Evolutionary conservation across 2,329 filamentous ascomycete genomes (phyloP).

Genomic region (Cyclaneusma minus): DNA sequence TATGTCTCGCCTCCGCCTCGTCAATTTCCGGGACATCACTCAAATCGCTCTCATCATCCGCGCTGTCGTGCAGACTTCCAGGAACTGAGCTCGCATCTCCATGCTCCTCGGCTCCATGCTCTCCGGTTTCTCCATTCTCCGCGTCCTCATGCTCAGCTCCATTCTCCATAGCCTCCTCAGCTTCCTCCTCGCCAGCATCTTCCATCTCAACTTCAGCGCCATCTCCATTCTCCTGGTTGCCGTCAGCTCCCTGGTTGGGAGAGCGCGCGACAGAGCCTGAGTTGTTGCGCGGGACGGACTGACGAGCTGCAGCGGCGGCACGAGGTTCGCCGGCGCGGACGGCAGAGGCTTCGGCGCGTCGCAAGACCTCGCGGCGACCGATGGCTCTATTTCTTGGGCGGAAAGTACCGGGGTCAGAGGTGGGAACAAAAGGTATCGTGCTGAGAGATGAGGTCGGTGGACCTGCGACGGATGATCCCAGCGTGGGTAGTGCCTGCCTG

Average conservation of each 20-base stretch:
- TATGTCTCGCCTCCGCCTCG: background rate
- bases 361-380: constrained; percentile 9
- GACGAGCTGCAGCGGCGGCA: too few relatives aligned
- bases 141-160: constrained; percentile 8
- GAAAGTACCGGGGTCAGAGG: constrained; percentile 8
- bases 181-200: constrained; percentile 13
- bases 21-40: constrained; percentile 24
- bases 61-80: constrained; percentile 29
- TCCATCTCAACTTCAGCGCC: constrained; percentile 15
- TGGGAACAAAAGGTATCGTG: too few relatives aligned
- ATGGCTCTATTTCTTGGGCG: constrained; percentile 15
- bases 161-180: constrained; percentile 9
- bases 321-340: constrained; percentile 4
- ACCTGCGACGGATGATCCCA: too few relatives aligned
- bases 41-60: constrained; percentile 37
- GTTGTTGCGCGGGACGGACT: too few relatives aligned
- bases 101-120: constrained; percentile 2
- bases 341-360: too few relatives aligned
- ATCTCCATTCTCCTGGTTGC: constrained; percentile 15
- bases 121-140: constrained; percentile 6
- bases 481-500: constrained; percentile 7
- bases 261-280: too few relatives aligned
- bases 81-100: constrained; percentile 4
- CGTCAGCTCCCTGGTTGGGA: constrained; percentile 19
- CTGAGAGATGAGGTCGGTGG: too few relatives aligned